Percentiles rank a stretch among this genome's conserved stretches.
These are phyloP conservation scores for Cucurbita maxima DNA, from an alignment of 306 rosid genomes.

Conservation along the genomic window DNA sequence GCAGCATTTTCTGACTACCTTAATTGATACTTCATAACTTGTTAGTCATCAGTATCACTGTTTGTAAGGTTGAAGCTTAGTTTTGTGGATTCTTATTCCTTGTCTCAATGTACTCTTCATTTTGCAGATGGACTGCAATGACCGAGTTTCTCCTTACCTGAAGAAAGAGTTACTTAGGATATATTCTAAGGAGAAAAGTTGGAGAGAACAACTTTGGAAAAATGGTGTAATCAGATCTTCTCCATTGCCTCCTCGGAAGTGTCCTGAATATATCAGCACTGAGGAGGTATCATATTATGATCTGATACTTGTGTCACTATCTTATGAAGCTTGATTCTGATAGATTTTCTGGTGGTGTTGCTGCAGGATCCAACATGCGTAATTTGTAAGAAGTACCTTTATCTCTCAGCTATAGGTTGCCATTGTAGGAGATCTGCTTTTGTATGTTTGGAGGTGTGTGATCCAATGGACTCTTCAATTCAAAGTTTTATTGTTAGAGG, in stretches of 20 bases:
- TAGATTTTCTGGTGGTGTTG: conserved; percentile 12
- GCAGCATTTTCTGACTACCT: background rate
- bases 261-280: conserved; percentile 67
- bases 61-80: background rate
- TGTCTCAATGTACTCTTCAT: conserved; percentile 22
- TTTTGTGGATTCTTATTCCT: background rate
- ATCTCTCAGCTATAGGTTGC: conserved; percentile 84
- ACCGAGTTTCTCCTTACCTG: conserved; percentile 50
- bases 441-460: conserved; percentile 83
- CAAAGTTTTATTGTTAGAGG: background rate
- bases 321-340: conserved; percentile 11
- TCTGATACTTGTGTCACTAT: conserved; percentile 6
- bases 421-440: conserved; percentile 63
- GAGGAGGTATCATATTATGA: conserved; percentile 59
- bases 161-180: conserved; percentile 65
- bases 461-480: conserved; percentile 2
- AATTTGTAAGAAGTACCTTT: conserved; percentile 88
- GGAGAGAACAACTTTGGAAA: conserved; percentile 90
- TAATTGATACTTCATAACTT: background rate
- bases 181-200: conserved; percentile 48
- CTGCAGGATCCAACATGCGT: conserved; percentile 73
- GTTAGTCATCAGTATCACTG: background rate
- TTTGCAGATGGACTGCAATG: conserved; percentile 45
- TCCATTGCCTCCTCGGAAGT: conserved; percentile 46
- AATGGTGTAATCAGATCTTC: conserved; percentile 67